Percentiles rank a stretch among this genome's conserved stretches.
Evolutionary conservation across 1,284 basidiomycete species (phyloP).

Genomic region (Rhodofomes roseus): DNA sequence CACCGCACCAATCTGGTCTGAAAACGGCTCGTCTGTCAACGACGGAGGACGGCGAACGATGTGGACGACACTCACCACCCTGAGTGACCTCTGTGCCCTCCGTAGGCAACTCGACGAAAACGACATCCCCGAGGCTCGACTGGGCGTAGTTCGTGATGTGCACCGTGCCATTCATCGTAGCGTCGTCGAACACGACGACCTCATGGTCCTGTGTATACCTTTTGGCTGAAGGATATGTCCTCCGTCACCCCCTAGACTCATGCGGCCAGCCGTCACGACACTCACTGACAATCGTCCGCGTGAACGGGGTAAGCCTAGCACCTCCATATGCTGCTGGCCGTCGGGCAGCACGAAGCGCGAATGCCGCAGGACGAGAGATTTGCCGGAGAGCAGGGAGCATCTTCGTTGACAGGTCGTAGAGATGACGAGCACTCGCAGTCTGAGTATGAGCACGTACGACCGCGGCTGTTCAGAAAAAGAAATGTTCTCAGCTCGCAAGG

Average conservation of each 20-base stretch:
- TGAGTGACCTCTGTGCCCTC: slow-evolving; percentile 66
- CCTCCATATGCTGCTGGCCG: slow-evolving; percentile 16
- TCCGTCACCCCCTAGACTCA: neutral
- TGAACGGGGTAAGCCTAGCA: slow-evolving; percentile 19
- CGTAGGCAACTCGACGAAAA: slow-evolving; percentile 90
- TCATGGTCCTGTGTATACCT: slow-evolving; percentile 92
- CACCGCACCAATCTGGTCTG: slow-evolving; percentile 92
- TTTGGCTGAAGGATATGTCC: slow-evolving; percentile 50
- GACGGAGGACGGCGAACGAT: slow-evolving; percentile 1
- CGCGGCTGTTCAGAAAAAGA: neutral
- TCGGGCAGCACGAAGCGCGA: slow-evolving; percentile 22
- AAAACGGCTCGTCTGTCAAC: neutral
- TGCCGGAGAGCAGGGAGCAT: slow-evolving; percentile 29
- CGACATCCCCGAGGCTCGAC: slow-evolving; percentile 91
- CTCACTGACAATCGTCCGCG: slow-evolving; percentile 38
- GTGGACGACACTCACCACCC: slow-evolving; percentile 61
- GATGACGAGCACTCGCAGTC: neutral
- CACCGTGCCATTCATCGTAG: slow-evolving; percentile 78
- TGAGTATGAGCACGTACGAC: neutral
- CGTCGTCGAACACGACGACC: slow-evolving; percentile 79
- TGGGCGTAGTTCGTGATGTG: slow-evolving; percentile 96
- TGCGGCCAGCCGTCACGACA: slow-evolving; percentile 4
- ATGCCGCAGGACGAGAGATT: slow-evolving; percentile 23
- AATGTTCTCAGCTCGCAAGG: neutral
- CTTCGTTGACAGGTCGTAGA: neutral